These are phyloP conservation scores for Benincasa hispida DNA, from an alignment of 306 rosid genomes.

Conservation along the genomic window DNA sequence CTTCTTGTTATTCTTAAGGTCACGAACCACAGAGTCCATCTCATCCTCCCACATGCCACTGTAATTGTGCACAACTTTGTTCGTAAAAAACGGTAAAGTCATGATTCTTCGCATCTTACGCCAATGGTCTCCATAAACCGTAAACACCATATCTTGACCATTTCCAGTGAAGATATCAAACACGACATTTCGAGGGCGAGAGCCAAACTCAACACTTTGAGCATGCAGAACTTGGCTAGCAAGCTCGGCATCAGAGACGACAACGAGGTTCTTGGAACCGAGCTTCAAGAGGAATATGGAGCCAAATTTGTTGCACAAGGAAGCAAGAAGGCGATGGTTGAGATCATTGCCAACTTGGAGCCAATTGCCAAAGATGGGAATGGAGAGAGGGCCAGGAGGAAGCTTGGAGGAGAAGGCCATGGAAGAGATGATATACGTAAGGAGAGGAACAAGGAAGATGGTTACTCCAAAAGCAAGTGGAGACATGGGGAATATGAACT, in stretches of 20 bases:
- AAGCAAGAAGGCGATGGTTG: constrained; percentile 54
- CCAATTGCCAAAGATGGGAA: constrained; percentile 80
- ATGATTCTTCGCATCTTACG: constrained; percentile 75
- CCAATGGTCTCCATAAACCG: constrained; percentile 65
- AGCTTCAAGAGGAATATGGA: constrained; percentile 51
- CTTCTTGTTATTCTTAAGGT: constrained; percentile 24
- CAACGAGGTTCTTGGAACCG: constrained; percentile 53
- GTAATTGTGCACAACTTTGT: constrained; percentile 56
- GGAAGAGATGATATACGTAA: constrained; percentile 14
- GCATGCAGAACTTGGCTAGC: constrained; percentile 67
- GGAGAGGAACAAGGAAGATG: neutral
- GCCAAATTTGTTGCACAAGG: constrained; percentile 46
- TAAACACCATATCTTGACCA: constrained; percentile 88
- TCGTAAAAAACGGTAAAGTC: constrained; percentile 77
- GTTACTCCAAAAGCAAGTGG: neutral
- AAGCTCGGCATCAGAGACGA: constrained; percentile 49
- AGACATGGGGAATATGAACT: constrained; percentile 4
- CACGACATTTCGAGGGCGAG: constrained; percentile 59
- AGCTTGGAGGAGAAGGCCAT: constrained; percentile 13
- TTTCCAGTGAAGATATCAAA: constrained; percentile 70
- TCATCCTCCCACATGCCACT: constrained; percentile 79
- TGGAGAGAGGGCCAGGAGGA: constrained; percentile 58
- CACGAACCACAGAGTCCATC: constrained; percentile 53
- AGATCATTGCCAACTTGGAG: constrained; percentile 74
- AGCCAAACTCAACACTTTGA: constrained; percentile 62